Conservation (phyloP, 768 basidiomycete species). For the Collybia mongolica region DNA sequence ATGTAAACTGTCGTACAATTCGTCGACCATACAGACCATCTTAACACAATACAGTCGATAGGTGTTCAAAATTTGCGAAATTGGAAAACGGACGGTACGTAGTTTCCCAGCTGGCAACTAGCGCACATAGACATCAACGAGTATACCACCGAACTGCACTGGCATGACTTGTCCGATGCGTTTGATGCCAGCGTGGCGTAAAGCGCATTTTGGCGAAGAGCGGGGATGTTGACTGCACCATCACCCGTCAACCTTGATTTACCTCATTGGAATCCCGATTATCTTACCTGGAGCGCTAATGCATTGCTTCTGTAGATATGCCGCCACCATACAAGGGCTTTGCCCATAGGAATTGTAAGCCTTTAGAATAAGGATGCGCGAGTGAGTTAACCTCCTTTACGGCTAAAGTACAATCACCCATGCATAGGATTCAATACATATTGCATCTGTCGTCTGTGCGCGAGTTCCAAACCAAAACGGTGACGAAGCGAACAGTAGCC, state of each 20-base stretch:
- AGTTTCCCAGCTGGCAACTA: slow-evolving; percentile 21
- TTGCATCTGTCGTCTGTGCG: neutral
- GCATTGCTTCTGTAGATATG: slow-evolving; percentile 15
- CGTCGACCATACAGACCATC: slow-evolving; percentile 13
- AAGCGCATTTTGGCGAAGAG: slow-evolving; percentile 8
- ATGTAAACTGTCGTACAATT: slow-evolving; percentile 11
- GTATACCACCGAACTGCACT: slow-evolving; percentile 31
- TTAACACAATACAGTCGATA: neutral
- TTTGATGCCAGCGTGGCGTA: slow-evolving; percentile 9
- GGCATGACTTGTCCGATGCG: slow-evolving; percentile 17
- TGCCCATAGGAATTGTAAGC: slow-evolving; percentile 17
- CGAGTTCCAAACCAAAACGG: too few relatives aligned
- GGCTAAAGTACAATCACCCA: slow-evolving; percentile 14
- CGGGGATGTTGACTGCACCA: slow-evolving; percentile 3
- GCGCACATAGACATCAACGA: slow-evolving; percentile 30
- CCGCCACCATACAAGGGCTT: slow-evolving; percentile 17
- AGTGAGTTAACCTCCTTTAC: neutral
- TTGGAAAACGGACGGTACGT: slow-evolving; percentile 6
- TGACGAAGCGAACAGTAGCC: too few relatives aligned
- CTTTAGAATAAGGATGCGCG: slow-evolving; percentile 7
- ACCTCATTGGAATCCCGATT: neutral
- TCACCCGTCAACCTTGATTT: neutral
- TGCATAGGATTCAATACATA: neutral
- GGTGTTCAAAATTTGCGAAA: neutral
- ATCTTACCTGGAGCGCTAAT: slow-evolving; percentile 1